These are phyloP conservation scores for Chaetothyriales sp. DNA, from an alignment of 2,329 filamentous ascomycete species.

Conservation along the genomic window DNA sequence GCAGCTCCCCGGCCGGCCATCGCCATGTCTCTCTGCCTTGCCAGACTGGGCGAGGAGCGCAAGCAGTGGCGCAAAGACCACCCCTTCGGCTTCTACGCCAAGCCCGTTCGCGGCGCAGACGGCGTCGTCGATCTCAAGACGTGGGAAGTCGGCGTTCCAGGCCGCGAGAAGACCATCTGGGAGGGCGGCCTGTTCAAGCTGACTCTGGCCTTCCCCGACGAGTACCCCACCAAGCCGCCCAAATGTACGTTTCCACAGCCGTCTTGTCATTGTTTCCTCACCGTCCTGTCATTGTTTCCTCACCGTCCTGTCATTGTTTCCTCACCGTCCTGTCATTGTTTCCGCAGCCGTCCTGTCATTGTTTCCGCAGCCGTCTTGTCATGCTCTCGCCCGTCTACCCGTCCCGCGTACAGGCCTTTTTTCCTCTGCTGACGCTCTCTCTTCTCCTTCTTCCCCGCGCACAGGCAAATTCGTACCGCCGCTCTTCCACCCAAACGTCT, in stretches of 20 bases:
- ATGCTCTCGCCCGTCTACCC: no score
- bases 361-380: background rate
- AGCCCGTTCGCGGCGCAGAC: slow-evolving; percentile 58
- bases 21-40: slow-evolving; percentile 73
- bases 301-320: no score
- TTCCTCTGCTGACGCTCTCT: background rate
- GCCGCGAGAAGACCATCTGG: slow-evolving; percentile 95
- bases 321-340: no score
- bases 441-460: background rate
- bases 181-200: slow-evolving; percentile 96
- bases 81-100: slow-evolving; percentile 93
- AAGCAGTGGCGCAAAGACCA: slow-evolving; percentile 64
- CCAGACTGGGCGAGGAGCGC: slow-evolving; percentile 79
- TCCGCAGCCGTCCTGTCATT: background rate
- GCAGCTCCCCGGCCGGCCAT: background rate
- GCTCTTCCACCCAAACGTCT: slow-evolving; percentile 96
- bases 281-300: no score
- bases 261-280: background rate
- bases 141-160: slow-evolving; percentile 94
- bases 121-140: slow-evolving; percentile 82
- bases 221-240: slow-evolving; percentile 96
- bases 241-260: slow-evolving; percentile 54
- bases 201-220: slow-evolving; percentile 83
- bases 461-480: slow-evolving; percentile 91
- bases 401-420: no score